Percentiles rank a stretch among this genome's conserved stretches.
phyloP scores from a whole-genome alignment of 345 rosid species.

The Leavenworthia alabamica region DNA sequence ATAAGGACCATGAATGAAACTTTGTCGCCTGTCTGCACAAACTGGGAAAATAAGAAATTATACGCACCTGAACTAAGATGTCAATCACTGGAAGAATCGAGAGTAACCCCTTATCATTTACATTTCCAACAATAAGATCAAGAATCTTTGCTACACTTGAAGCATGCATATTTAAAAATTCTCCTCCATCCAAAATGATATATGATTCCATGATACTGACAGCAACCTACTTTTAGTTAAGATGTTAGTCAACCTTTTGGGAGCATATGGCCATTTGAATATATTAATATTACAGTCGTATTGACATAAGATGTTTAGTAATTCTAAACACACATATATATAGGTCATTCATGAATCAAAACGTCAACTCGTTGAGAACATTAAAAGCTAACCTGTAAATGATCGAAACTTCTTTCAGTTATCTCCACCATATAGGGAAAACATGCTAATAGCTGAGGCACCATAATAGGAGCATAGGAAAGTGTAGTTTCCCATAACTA shows the following conservation, averaged over 20 bases:
- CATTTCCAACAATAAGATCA: conserved; percentile 89
- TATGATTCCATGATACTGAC: conserved; percentile 72
- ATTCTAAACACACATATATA: neutral
- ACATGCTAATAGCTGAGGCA: conserved; percentile 67
- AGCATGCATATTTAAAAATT: conserved; percentile 72
- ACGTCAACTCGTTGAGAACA: neutral
- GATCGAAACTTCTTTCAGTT: conserved; percentile 87
- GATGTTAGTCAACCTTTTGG: neutral
- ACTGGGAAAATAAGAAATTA: conserved; percentile 2
- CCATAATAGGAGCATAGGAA: conserved; percentile 85
- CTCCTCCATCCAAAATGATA: conserved; percentile 73
- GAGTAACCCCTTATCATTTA: conserved; percentile 75
- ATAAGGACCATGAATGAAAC: neutral
- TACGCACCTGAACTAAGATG: conserved; percentile 73
- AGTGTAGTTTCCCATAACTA: conserved; percentile 97
- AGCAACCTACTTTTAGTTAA: conserved; percentile 54
- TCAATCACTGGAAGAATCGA: conserved; percentile 82
- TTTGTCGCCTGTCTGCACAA: neutral
- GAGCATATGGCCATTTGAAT: conserved; percentile 1
- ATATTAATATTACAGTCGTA: conserved; percentile 1
- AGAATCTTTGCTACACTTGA: conserved; percentile 80
- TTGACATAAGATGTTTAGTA: neutral
- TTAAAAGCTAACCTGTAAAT: conserved; percentile 62
- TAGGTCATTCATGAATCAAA: neutral
- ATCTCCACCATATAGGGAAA: conserved; percentile 77